Evolutionary conservation across 306 rosid species (phyloP), one percentile per base, ranked within the genome.

Genomic region (Chamaecrista fasciculata): DNA sequence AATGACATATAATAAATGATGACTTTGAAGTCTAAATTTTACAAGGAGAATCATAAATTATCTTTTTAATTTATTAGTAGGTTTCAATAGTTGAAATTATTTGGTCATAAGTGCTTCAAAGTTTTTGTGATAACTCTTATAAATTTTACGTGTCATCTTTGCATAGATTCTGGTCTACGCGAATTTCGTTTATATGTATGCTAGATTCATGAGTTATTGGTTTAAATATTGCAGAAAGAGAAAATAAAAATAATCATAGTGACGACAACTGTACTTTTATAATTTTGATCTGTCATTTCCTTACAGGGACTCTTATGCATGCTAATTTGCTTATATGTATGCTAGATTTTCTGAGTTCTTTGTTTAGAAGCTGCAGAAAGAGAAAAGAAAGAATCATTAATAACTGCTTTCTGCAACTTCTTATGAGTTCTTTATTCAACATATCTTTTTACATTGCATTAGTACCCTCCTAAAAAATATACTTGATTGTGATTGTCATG

Each of bases 1-100:
- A 64, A 57, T 44, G 52, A 60, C 55, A 44, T 53, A 21, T 51
- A 5, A 31, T 34, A 70, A 70, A 69, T 11, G 58, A 40, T 74
- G 73, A 36, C 25, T 63, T 57, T 63, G 48, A 64, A 21, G n/a
- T 3, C 14, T 42, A 9, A 34, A 34, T 34, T 34, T 34, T 7
- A 34, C 39, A 24, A 28, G 5, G 62, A 28, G 63, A 57, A 57
- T 16, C 10, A 4, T 3, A 57, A 8, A 28, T 5, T 40, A 57
- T 57, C 6, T 57, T 57, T 16, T 28, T 31, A 8, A 29, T 57
- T 3, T 3, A 29, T 6, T 0, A 5, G n/a, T 28, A 8, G 8
- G 19, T 56, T 39, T 39, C 29, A 15, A 26, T 26, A 26, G 29
- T n/a, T 56, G 8, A 19, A n/a, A 56, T 29, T 29, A 9, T 56